Evolutionary conservation across 2,329 filamentous ascomycete species (phyloP), one percentile per base, ranked within the genome.

Genomic region (Aspergillus ibericus): DNA sequence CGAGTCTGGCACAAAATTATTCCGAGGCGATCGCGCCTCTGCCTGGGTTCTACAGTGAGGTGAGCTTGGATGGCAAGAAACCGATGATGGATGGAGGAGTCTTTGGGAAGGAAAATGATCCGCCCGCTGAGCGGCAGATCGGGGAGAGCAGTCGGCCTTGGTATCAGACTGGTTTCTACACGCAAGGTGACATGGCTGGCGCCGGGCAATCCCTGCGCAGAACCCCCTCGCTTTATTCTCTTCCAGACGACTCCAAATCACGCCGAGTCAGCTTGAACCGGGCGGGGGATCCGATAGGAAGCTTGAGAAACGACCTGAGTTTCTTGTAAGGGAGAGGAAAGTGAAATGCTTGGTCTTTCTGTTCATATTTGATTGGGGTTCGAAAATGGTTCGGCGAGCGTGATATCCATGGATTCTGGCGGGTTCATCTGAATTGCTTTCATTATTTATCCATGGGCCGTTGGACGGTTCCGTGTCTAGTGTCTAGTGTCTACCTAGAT

Each of bases 1-100:
- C 72, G 22, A 75, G 71, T 54, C 59, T 75, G n/a, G 74, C 73
- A 9, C 72, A 74, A 47, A 69, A 75, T 49, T 76, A 76, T 57
- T 72, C 72, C 0, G 70, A 71, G 9, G 68, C 71, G 15, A 72
- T 76, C 53, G 67, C 72, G 9, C 72, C 73, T 2, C 65, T 76
- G 10, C 74, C 74, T 8, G 71, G 69, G 16, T 74, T 73, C 59
- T 73, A 70, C 67, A 76, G 73, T 44, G 71, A 76, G 36, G 62
- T 66, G 16, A 75, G 72, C 55, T 52, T 76, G 53, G 62, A 56
- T 51, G 69, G 68, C 61, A 55, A 58, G 35, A 64, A 62, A 27
- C 70, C 61, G 2, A 56, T 66, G 2, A 56, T 66, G 29, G 70
- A 67, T n/a, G 62, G 62, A 4, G 66, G 62, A 13, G 60, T 57